These are phyloP conservation scores for Astrothelium subdiscretum DNA, from an alignment of 495 filamentous ascomycete species.

Conservation along the genomic window DNA sequence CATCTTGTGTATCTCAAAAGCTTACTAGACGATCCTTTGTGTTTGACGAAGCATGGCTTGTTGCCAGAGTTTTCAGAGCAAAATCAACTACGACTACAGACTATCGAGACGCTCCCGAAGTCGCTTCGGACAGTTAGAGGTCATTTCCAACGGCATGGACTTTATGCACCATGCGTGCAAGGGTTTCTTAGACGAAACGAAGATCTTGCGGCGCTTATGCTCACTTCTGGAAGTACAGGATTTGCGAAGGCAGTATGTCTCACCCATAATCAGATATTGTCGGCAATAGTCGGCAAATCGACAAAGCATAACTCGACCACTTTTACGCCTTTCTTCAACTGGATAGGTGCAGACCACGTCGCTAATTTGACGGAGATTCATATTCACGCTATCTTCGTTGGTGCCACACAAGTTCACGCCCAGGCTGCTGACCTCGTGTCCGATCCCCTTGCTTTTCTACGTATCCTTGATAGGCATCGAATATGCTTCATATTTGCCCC, in stretches of 20 bases:
- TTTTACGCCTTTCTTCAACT: not conserved
- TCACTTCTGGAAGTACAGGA: not conserved
- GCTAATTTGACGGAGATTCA: not conserved
- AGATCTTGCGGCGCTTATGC: not conserved
- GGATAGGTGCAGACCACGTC: not conserved
- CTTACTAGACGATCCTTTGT: not conserved
- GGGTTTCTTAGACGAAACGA: not conserved
- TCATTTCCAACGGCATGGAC: not conserved
- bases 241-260: not conserved
- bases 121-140: not conserved
- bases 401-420: not conserved
- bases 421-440: not conserved
- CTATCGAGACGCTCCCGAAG: not conserved
- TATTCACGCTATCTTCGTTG: not conserved
- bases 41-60: not conserved
- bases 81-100: not conserved
- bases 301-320: not conserved
- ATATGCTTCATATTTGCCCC: not conserved
- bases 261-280: not conserved
- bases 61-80: not conserved
- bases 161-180: not conserved
- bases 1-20: constrained; percentile 26
- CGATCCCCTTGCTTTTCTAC: not conserved
- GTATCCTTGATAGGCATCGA: not conserved
- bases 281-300: not conserved